Percentiles rank a stretch among this genome's conserved stretches.
phyloP scores from a whole-genome alignment of 352 stramenopile species.

The Pythium guiyangense region DNA sequence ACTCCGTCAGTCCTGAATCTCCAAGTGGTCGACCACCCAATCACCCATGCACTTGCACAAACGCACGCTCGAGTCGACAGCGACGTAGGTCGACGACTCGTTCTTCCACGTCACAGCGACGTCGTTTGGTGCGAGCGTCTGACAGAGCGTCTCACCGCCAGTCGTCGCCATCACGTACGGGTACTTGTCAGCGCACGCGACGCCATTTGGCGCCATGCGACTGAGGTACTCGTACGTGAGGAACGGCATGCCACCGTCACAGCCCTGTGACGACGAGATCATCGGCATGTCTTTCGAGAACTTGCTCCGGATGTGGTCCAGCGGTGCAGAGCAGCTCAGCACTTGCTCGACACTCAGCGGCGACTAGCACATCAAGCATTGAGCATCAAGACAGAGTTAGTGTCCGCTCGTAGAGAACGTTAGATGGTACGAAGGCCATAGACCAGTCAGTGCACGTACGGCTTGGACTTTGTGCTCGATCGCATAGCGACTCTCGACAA shows the following conservation, averaged over 20 bases:
- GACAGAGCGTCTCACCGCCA: conserved; percentile 34
- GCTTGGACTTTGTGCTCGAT: conserved; percentile 69
- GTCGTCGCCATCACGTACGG: conserved; percentile 80
- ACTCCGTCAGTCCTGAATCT: too few relatives aligned
- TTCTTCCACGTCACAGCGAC: conserved; percentile 52
- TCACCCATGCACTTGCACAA: not conserved
- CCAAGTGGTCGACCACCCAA: not conserved
- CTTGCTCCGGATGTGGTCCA: conserved; percentile 77
- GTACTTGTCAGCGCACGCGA: conserved; percentile 62
- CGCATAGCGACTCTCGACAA: conserved; percentile 71
- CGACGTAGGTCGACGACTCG: conserved; percentile 45
- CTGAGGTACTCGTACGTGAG: conserved; percentile 87
- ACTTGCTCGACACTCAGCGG: conserved; percentile 84
- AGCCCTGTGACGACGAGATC: conserved; percentile 76
- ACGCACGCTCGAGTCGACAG: conserved; percentile 26
- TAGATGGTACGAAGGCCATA: not conserved
- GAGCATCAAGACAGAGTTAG: too few relatives aligned
- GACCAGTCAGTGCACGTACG: not conserved
- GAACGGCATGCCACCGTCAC: conserved; percentile 86
- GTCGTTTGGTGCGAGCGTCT: conserved; percentile 15
- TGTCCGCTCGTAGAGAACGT: not conserved
- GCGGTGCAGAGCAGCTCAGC: conserved; percentile 59
- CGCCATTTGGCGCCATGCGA: conserved; percentile 46
- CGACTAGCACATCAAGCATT: conserved; percentile 12
- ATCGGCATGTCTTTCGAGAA: conserved; percentile 47